Conservation (phyloP, 192 early-diverging fungal genomes). For the Entomortierella beljakovae region DNA sequence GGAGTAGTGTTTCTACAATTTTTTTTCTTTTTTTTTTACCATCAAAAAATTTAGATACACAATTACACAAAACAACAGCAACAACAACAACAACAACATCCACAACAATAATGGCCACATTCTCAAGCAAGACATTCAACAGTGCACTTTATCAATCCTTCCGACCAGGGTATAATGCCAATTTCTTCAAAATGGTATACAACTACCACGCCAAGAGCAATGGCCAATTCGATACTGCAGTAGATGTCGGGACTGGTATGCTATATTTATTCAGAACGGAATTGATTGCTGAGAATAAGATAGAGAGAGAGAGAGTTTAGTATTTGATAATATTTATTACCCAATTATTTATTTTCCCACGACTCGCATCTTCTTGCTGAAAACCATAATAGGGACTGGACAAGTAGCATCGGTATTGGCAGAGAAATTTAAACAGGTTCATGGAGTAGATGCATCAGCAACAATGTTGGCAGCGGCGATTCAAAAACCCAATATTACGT, state of each 20-base stretch:
- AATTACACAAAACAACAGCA: too few species aligned
- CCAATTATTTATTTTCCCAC: too few species aligned
- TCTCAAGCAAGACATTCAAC: conserved; percentile 51
- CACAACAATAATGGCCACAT: conserved; percentile 42
- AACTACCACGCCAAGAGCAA: conserved; percentile 54
- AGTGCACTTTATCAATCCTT: conserved; percentile 50
- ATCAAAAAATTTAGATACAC: too few species aligned
- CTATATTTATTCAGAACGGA: too few species aligned
- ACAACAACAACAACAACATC: too few species aligned
- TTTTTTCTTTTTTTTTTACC: background rate
- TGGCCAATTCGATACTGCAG: conserved; percentile 54
- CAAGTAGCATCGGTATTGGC: conserved; percentile 62
- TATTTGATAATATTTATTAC: too few species aligned
- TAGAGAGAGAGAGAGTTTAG: too few species aligned
- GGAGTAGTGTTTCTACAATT: background rate
- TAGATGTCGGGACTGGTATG: conserved; percentile 62
- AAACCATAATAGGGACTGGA: conserved; percentile 59
- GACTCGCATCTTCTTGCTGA: too few species aligned
- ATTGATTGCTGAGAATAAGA: too few species aligned
- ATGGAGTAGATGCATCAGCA: conserved; percentile 56
- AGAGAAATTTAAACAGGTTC: conserved; percentile 60
- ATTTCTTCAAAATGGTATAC: conserved; percentile 57
- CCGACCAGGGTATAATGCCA: conserved; percentile 41
- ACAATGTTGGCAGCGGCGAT: conserved; percentile 56
- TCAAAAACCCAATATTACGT: conserved; percentile 56